Conservation (phyloP, 2,329 filamentous ascomycete species). For the Xylariaceae sp. region DNA sequence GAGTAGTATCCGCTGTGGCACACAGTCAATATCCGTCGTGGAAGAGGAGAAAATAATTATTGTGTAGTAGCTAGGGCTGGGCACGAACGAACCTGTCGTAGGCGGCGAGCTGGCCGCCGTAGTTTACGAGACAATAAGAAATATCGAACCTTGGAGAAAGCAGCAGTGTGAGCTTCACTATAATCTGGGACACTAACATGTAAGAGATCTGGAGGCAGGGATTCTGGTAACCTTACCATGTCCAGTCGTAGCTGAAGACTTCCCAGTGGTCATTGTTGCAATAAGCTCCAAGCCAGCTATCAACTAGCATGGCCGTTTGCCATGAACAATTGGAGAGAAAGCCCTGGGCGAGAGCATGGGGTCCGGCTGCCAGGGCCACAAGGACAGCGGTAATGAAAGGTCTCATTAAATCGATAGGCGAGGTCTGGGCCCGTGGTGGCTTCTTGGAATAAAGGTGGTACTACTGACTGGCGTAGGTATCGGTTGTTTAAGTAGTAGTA, state of each 20-base stretch:
- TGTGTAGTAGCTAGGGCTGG: not conserved
- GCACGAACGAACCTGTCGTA: conserved; percentile 33
- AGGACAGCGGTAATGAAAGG: conserved; percentile 18
- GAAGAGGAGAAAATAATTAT: not conserved
- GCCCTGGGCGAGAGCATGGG: conserved; percentile 35
- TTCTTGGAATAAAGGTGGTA: not conserved
- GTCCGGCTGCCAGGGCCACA: conserved; percentile 39
- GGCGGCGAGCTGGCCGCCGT: conserved; percentile 38
- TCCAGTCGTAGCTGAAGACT: conserved; percentile 49
- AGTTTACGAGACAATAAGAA: conserved; percentile 41
- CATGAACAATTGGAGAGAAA: conserved; percentile 48
- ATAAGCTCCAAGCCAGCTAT: conserved; percentile 47
- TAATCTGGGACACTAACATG: not conserved
- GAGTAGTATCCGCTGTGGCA: conserved; percentile 40
- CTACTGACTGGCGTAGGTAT: too few relatives aligned
- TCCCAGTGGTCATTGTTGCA: conserved; percentile 48
- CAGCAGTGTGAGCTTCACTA: conserved; percentile 5
- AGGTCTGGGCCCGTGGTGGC: not conserved
- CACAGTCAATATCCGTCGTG: not conserved
- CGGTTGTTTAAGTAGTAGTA: too few relatives aligned
- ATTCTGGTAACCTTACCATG: conserved; percentile 40
- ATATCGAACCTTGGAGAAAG: conserved; percentile 45
- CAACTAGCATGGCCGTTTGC: conserved; percentile 43
- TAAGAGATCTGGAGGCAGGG: not conserved
- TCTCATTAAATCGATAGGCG: conserved; percentile 7